These are phyloP conservation scores for Dioscorea cayenensis DNA, from an alignment of 116 monocot species.

Conservation along the genomic window DNA sequence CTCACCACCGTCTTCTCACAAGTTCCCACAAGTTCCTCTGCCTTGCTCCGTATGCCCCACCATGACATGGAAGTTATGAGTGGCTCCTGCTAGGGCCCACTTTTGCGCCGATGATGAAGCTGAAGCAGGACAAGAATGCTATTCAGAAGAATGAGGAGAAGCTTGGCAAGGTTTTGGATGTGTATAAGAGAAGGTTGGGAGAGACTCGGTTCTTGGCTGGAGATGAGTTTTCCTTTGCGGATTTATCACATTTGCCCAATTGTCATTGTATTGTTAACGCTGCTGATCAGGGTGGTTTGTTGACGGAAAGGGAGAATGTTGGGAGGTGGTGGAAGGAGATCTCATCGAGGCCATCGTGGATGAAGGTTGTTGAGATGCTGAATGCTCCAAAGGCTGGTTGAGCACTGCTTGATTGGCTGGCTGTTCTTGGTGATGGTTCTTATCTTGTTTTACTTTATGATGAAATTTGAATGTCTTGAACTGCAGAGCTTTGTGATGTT, in stretches of 20 bases:
- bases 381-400: neutral
- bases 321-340: conserved; percentile 63
- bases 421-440: neutral
- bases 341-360: conserved; percentile 48
- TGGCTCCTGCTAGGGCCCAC: too few relatives aligned
- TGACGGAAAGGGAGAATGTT: conserved; percentile 53
- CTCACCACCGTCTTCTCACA: too few relatives aligned
- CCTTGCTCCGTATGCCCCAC: too few relatives aligned
- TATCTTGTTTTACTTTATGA: too few relatives aligned
- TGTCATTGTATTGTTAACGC: conserved; percentile 17
- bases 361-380: conserved; percentile 63
- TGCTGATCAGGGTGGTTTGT: conserved; percentile 7
- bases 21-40: too few relatives aligned
- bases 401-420: neutral
- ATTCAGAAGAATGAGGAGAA: conserved; percentile 26
- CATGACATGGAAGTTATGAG: too few relatives aligned
- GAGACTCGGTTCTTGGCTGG: conserved; percentile 45
- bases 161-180: conserved; percentile 41
- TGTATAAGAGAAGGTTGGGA: conserved; percentile 37
- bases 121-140: conserved; percentile 8
- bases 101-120: conserved; percentile 27
- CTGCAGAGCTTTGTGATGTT: too few relatives aligned
- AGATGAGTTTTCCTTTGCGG: conserved; percentile 57
- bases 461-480: too few relatives aligned
- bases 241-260: conserved; percentile 36